These are phyloP conservation scores for Beta lomatogona DNA, from an alignment of 179 eudicot genomes.

Conservation along the genomic window DNA sequence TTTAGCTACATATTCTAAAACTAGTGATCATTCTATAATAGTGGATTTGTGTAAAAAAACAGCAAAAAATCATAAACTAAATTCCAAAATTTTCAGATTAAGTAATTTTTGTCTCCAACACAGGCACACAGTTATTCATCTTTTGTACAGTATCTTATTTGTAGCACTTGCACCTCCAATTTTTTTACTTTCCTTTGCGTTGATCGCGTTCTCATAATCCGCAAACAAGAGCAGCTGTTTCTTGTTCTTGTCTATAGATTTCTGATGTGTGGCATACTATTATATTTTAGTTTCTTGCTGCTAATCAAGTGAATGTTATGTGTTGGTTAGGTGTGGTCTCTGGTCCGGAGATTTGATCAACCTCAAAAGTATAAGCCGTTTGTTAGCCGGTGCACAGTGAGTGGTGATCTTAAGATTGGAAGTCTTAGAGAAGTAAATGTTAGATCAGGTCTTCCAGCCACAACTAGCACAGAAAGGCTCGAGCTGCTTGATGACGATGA, in stretches of 20 bases:
- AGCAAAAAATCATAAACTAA: background rate
- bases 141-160: too few relatives aligned
- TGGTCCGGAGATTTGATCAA: constrained; percentile 50
- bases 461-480: constrained; percentile 44
- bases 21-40: background rate
- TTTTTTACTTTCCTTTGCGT: too few relatives aligned
- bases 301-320: background rate
- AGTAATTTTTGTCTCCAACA: background rate
- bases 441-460: constrained; percentile 52
- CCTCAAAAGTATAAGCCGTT: constrained; percentile 55
- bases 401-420: constrained; percentile 46
- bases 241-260: background rate
- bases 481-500: constrained; percentile 46
- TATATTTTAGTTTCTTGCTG: background rate
- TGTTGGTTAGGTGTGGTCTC: constrained; percentile 42
- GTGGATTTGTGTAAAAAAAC: background rate
- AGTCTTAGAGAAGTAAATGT: constrained; percentile 53
- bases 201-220: background rate
- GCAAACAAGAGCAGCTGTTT: background rate
- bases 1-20: background rate
- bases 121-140: too few relatives aligned
- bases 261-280: background rate
- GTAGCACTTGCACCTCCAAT: too few relatives aligned
- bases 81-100: background rate
- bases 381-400: constrained; percentile 46